A percentile compares a stretch with the other conserved stretches of the same genome.
Conservation (phyloP, 306 rosid species). For the Boehmeria nivea region DNA sequence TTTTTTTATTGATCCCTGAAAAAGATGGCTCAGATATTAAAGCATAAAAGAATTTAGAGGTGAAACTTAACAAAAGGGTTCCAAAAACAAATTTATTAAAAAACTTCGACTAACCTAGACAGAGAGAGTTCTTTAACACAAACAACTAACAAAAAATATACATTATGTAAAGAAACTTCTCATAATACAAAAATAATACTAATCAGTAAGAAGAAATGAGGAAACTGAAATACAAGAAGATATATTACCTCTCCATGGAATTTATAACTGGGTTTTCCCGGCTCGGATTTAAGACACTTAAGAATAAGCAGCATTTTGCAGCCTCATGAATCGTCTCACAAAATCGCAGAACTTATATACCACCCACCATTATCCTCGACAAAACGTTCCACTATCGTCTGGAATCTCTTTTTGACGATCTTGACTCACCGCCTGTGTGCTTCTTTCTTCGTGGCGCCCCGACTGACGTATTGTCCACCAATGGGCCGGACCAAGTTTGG, state of each 20-base stretch:
- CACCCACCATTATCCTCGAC: too few relatives aligned
- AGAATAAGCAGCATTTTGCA: constrained; percentile 44
- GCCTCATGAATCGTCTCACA: constrained; percentile 37
- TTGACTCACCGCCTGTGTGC: constrained; percentile 56
- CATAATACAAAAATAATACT: constrained; percentile 31
- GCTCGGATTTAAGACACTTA: constrained; percentile 19
- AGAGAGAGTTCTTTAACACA: constrained; percentile 21
- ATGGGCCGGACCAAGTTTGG: constrained; percentile 98
- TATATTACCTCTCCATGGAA: constrained; percentile 46
- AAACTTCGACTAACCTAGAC: constrained; percentile 37
- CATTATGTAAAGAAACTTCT: constrained; percentile 49
- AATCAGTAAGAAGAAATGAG: constrained; percentile 28
- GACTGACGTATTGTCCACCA: constrained; percentile 53
- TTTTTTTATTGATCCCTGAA: too few relatives aligned
- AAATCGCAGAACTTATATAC: constrained; percentile 31
- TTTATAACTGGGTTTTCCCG: constrained; percentile 41
- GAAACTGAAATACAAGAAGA: constrained; percentile 41
- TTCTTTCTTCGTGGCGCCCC: constrained; percentile 82
- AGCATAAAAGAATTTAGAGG: background rate
- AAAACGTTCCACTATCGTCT: background rate
- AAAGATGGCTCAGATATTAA: background rate
- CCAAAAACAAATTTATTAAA: constrained; percentile 38
- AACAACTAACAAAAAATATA: constrained; percentile 40
- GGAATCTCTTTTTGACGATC: constrained; percentile 43
- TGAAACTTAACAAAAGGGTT: constrained; percentile 18